Evolutionary conservation across 1,284 basidiomycete genomes (phyloP).

Genomic region (Naganishia cerealis): DNA sequence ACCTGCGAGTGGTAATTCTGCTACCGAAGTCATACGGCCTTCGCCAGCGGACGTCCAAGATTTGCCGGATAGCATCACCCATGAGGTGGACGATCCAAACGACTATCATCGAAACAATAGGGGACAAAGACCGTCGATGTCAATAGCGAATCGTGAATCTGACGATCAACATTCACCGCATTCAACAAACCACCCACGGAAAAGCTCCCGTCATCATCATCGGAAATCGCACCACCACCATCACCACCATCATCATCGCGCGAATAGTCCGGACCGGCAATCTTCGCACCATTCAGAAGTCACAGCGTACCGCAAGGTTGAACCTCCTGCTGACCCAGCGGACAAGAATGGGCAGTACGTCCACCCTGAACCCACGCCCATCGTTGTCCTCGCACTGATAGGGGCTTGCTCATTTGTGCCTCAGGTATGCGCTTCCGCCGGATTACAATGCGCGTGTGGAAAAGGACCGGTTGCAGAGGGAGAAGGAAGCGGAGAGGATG

Average conservation of each 20-base stretch:
- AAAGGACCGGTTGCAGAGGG: conserved; percentile 1
- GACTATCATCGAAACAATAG: background rate
- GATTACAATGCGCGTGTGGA: conserved; percentile 20
- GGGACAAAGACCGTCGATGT: background rate
- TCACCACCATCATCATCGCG: conserved; percentile 3
- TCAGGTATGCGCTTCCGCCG: conserved; percentile 31
- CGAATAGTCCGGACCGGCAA: conserved; percentile 1
- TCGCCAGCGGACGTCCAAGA: background rate
- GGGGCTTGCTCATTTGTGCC: too few relatives aligned
- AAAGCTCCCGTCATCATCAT: conserved; percentile 8
- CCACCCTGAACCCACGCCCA: background rate
- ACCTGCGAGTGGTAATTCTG: background rate
- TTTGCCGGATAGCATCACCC: background rate
- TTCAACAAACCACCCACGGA: background rate
- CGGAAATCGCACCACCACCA: background rate
- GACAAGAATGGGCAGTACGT: conserved; percentile 29
- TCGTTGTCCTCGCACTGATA: too few relatives aligned
- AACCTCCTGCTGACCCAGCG: conserved; percentile 5
- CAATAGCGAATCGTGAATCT: background rate
- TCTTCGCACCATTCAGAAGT: background rate
- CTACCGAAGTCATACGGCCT: background rate
- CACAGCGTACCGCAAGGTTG: conserved; percentile 23
- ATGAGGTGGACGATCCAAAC: background rate
- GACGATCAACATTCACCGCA: background rate
- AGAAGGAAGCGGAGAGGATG: conserved; percentile 11